Conservation (phyloP, 2,329 filamentous ascomycete species). For the Penicillium sp. region DNA sequence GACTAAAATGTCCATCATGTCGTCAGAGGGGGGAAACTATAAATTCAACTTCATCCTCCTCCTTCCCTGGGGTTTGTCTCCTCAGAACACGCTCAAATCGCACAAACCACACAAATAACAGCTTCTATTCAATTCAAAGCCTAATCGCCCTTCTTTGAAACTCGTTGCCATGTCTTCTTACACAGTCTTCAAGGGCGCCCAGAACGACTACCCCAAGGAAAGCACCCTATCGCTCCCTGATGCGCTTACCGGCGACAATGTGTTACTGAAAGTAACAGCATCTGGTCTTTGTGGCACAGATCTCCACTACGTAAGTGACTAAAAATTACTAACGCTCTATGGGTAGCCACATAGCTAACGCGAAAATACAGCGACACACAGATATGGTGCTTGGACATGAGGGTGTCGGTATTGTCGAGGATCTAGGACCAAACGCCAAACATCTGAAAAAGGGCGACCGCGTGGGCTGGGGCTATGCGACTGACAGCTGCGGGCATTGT, state of each 20-base stretch:
- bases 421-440: slow-evolving; percentile 46
- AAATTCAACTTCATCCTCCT: background rate
- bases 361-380: background rate
- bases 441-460: slow-evolving; percentile 59
- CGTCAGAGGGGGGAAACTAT: background rate
- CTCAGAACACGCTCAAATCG: background rate
- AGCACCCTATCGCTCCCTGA: background rate
- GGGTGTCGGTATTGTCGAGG: slow-evolving; percentile 58
- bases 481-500: slow-evolving; percentile 49
- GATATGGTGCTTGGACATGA: slow-evolving; percentile 55
- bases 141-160: background rate
- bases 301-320: slow-evolving; percentile 16
- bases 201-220: slow-evolving; percentile 5
- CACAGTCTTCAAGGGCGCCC: background rate
- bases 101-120: background rate
- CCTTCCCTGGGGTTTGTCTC: background rate
- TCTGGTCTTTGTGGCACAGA: slow-evolving; percentile 24
- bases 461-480: slow-evolving; percentile 61
- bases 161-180: slow-evolving; percentile 2
- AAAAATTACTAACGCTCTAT: background rate
- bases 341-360: slow-evolving; percentile 3
- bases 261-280: slow-evolving; percentile 21
- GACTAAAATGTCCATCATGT: background rate
- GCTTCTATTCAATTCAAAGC: background rate
- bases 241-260: slow-evolving; percentile 7